Conservation (phyloP, 2,329 filamentous ascomycete genomes). For the Pseudogymnoascus sp. region DNA sequence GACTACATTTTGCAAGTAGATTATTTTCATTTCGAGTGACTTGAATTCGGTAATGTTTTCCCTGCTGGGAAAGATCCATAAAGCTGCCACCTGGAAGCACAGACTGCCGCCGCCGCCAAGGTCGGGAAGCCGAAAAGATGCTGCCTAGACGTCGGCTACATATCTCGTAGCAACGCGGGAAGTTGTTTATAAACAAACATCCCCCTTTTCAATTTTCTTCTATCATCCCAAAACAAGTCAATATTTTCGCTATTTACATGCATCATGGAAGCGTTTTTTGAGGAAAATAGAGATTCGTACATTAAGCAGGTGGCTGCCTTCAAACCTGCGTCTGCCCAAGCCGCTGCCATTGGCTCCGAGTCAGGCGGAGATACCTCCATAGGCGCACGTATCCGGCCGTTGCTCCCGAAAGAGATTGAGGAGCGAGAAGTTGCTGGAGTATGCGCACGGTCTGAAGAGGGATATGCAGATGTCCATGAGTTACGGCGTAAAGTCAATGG, state of each 20-base stretch:
- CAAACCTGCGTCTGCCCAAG: neutral
- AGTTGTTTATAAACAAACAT: neutral
- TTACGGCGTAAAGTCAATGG: slow-evolving; percentile 11
- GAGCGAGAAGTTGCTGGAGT: neutral
- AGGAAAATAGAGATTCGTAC: neutral
- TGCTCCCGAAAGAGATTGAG: slow-evolving; percentile 6
- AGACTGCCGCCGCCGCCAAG: neutral
- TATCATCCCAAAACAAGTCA: neutral
- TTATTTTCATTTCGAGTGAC: neutral
- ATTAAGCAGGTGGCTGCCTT: neutral
- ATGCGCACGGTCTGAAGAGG: neutral
- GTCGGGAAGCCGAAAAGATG: neutral
- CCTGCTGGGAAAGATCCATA: neutral
- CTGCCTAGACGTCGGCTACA: neutral
- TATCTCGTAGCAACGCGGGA: neutral
- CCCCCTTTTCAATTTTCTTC: neutral
- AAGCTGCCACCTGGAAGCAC: neutral
- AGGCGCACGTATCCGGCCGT: slow-evolving; percentile 8
- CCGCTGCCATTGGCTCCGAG: neutral
- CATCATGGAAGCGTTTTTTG: neutral
- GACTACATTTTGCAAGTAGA: neutral
- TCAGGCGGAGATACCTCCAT: neutral
- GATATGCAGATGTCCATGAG: slow-evolving; percentile 11
- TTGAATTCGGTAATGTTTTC: neutral
- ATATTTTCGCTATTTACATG: neutral